These are phyloP conservation scores for Stentor coeruleus DNA, from an alignment of 73 alveolate genomes.

Conservation along the genomic window DNA sequence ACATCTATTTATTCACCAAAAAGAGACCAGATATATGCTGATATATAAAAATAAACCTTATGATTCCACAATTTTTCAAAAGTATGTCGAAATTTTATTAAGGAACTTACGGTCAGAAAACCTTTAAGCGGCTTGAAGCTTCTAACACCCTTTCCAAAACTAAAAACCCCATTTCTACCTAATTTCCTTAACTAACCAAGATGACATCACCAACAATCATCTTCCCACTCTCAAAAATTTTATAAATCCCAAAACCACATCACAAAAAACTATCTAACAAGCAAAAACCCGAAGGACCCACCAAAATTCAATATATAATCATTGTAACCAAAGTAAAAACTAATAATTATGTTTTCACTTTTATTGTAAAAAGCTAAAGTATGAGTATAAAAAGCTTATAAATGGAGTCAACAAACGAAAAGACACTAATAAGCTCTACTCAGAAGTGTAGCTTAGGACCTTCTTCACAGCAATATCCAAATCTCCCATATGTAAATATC, in stretches of 20 bases:
- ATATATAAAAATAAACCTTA: conserved; percentile 76
- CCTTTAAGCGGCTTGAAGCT: conserved; percentile 61
- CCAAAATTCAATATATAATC: too few species aligned
- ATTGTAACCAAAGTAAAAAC: background rate
- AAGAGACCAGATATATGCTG: conserved; percentile 80
- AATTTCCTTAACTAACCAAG: conserved; percentile 42
- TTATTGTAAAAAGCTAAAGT: background rate
- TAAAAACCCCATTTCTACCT: conserved; percentile 58
- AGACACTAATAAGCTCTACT: background rate
- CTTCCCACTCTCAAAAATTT: too few species aligned
- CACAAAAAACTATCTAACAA: too few species aligned
- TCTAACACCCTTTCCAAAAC: conserved; percentile 54
- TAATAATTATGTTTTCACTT: background rate
- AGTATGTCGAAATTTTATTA: background rate
- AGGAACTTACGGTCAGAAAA: conserved; percentile 52
- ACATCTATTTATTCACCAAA: conserved; percentile 75
- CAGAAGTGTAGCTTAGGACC: background rate
- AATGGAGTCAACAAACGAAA: background rate
- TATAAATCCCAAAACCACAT: too few species aligned
- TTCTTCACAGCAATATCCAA: too few species aligned
- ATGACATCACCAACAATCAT: conserved; percentile 32
- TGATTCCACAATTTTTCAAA: conserved; percentile 68
- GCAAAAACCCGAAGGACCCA: too few species aligned
- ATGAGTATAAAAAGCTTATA: too few species aligned
- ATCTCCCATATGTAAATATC: background rate